Base-by-base conservation (phyloP, 495 filamentous ascomycete species). In the Hypoxylon crocopeplum region DNA sequence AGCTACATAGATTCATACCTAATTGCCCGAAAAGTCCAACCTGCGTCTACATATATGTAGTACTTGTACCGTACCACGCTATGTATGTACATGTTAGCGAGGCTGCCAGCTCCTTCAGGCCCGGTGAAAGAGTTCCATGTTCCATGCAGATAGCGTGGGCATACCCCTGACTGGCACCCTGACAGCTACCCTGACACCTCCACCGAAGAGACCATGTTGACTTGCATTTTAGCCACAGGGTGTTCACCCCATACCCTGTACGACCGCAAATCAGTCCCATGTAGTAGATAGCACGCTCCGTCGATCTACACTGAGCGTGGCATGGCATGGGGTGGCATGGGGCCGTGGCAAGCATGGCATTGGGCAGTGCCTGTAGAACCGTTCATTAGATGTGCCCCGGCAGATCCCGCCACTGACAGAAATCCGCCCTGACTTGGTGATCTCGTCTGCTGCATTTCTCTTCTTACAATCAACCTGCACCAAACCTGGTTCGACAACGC, bases 161-260 rank as follows among this genome's bases (percentile, higher is more conserved):
- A 30, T 50, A 54, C 61, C 61, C 61, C 61, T 64, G 61, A 55
- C 27, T 34, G 33, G n/a, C n/a, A n/a, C n/a, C n/a, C n/a, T n/a
- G n/a, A n/a, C n/a, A 25, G 22, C 38, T n/a, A 52, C 42, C 44
- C 48, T 21, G 17, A 39, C 42, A 10, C 42, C 60, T 64, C 60
- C 60, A 64, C 60, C 47, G 27, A 16, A 38, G 32, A 55, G 55
- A 50, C 61, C 34, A 38, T 56, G 49, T 48, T 62, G 63, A 66
- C 63, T 46, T 59, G 63, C 58, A 61, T 66, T 66, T 66, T 66
- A 66, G 63, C 63, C 63, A 66, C 58, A 61, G 48, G 34, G 48
- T 48, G 42, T 39, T 33, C 34, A n/a, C 48, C 41, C 48, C 40
- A 44, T 49, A 33, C 45, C 55, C 55, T 56, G 61, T 52, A 30